Percentiles rank a stretch among this genome's conserved stretches.
Evolutionary conservation across 257 asterid genomes (phyloP).

Genomic region (Solanum pinnatisectum): DNA sequence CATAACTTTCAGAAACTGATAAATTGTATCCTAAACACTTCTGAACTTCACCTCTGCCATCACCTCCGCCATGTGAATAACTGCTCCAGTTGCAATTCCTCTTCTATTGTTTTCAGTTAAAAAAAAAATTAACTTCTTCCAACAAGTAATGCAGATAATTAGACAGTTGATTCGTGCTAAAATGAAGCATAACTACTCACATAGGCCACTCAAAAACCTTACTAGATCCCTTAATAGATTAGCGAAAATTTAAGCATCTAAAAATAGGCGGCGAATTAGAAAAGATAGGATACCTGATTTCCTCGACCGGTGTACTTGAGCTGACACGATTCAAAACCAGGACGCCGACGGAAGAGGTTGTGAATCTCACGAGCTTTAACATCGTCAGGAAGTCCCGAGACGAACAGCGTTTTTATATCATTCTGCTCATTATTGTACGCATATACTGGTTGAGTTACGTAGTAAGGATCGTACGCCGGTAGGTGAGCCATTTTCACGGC

Average conservation of each 20-base stretch:
- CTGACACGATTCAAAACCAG: conserved; percentile 85
- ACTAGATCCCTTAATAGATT: neutral
- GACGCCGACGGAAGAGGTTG: conserved; percentile 91
- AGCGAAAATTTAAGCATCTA: neutral
- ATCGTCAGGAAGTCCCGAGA: conserved; percentile 96
- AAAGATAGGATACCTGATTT: conserved; percentile 48
- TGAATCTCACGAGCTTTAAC: conserved; percentile 98
- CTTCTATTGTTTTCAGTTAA: neutral
- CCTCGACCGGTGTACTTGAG: conserved; percentile 97
- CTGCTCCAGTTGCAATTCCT: neutral
- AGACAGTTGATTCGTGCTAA: neutral
- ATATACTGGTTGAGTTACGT: conserved; percentile 37
- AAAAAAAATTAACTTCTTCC: neutral
- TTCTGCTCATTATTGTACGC: conserved; percentile 17
- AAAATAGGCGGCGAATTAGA: neutral
- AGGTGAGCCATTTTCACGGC: conserved; percentile 35
- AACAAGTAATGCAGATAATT: neutral
- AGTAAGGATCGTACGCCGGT: conserved; percentile 65
- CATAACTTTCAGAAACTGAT: neutral
- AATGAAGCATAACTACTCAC: neutral
- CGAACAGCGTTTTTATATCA: conserved; percentile 73
- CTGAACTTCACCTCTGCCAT: neutral
- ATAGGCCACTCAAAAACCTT: neutral
- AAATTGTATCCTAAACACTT: neutral
- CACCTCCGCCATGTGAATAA: neutral